A percentile compares a stretch with the other conserved stretches of the same genome.
These are phyloP conservation scores for Phytophthora pini DNA, from an alignment of 352 stramenopile species.

Conservation along the genomic window DNA sequence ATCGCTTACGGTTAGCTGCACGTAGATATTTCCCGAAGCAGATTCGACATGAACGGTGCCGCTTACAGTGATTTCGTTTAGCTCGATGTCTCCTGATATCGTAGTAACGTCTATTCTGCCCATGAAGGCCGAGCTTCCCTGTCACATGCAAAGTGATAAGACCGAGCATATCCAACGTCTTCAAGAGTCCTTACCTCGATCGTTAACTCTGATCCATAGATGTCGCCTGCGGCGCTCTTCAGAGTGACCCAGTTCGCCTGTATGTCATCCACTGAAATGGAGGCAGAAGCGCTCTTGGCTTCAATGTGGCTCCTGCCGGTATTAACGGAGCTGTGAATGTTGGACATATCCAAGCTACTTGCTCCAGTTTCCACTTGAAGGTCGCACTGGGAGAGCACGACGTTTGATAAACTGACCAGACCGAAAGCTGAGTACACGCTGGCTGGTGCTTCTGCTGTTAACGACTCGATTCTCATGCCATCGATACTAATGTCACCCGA, in stretches of 20 bases:
- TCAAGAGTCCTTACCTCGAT: slow-evolving; percentile 37
- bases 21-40: slow-evolving; percentile 61
- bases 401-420: slow-evolving; percentile 47
- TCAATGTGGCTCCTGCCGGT: slow-evolving; percentile 59
- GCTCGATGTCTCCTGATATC: slow-evolving; percentile 59
- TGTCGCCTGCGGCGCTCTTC: slow-evolving; percentile 48
- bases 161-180: not conserved
- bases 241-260: slow-evolving; percentile 69
- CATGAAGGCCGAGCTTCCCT: slow-evolving; percentile 75
- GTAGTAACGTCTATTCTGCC: slow-evolving; percentile 70
- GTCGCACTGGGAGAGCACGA: slow-evolving; percentile 62
- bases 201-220: slow-evolving; percentile 43
- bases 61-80: slow-evolving; percentile 55
- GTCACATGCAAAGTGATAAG: not conserved
- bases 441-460: slow-evolving; percentile 33
- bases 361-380: slow-evolving; percentile 57
- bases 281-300: slow-evolving; percentile 53
- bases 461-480: slow-evolving; percentile 50
- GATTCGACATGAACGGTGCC: slow-evolving; percentile 75
- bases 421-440: slow-evolving; percentile 58
- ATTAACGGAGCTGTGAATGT: slow-evolving; percentile 51
- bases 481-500: slow-evolving; percentile 61
- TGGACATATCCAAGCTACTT: slow-evolving; percentile 46
- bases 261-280: slow-evolving; percentile 49
- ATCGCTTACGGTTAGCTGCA: slow-evolving; percentile 56